Conservation (phyloP, 306 rosid species). For the Lagenaria siceraria region DNA sequence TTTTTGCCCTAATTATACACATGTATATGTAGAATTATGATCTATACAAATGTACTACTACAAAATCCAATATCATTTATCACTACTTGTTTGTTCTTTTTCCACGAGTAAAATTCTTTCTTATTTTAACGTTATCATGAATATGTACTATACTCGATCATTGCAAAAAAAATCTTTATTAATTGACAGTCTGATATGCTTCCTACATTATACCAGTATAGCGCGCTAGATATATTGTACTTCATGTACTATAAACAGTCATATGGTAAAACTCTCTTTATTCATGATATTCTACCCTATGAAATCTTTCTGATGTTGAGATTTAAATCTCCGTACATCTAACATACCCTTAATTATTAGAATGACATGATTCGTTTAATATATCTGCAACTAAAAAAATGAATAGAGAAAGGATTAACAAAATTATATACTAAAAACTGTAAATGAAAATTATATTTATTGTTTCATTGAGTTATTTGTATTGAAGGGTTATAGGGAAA, state of each 20-base stretch:
- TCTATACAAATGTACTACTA: not conserved
- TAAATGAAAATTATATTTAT: too few relatives aligned
- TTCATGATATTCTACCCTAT: not conserved
- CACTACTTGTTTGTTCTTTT: not conserved
- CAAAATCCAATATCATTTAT: not conserved
- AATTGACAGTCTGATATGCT: not conserved
- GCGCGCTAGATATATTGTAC: not conserved
- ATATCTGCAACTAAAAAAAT: too few relatives aligned
- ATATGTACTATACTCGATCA: not conserved
- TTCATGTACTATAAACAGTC: not conserved
- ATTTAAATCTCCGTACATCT: too few relatives aligned
- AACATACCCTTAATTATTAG: too few relatives aligned
- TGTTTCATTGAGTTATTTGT: too few relatives aligned
- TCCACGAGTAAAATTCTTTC: not conserved
- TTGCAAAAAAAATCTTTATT: not conserved
- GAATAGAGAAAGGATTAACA: too few relatives aligned
- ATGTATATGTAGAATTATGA: not conserved
- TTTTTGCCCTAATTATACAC: not conserved
- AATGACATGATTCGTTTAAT: too few relatives aligned
- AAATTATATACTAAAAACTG: too few relatives aligned
- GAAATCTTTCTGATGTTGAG: too few relatives aligned
- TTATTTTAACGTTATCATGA: not conserved
- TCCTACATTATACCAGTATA: not conserved
- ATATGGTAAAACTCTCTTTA: not conserved
- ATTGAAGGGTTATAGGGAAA: too few relatives aligned